A percentile compares a stretch with the other conserved stretches of the same genome.
phyloP scores from a whole-genome alignment of 73 alveolate species.

The Uronychia binucleata region DNA sequence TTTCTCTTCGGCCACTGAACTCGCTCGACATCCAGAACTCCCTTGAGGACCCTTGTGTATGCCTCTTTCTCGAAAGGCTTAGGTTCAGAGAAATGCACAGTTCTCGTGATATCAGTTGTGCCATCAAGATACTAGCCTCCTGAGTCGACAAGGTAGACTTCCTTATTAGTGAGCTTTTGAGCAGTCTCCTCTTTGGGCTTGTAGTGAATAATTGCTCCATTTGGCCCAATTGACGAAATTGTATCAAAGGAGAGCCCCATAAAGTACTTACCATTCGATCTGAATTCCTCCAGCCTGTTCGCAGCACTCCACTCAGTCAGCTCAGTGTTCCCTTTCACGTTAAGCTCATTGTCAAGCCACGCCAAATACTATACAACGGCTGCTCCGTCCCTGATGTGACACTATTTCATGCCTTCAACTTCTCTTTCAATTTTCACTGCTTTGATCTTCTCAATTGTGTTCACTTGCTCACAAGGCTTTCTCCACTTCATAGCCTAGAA shows the following conservation, averaged over 20 bases:
- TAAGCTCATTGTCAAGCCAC: constrained; percentile 90
- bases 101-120: constrained; percentile 98
- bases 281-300: constrained; percentile 40
- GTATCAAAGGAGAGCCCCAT: constrained; percentile 94
- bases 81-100: constrained; percentile 89
- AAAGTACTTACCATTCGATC: constrained; percentile 67
- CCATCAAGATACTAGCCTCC: constrained; percentile 99
- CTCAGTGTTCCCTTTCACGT: constrained; percentile 47
- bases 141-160: constrained; percentile 90
- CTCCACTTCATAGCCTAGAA: neutral
- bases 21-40: constrained; percentile 89
- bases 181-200: constrained; percentile 77
- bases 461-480: neutral
- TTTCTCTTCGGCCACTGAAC: constrained; percentile 76
- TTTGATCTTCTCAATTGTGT: constrained; percentile 68
- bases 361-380: constrained; percentile 87
- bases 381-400: constrained; percentile 89
- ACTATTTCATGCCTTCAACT: constrained; percentile 82
- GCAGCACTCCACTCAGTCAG: constrained; percentile 70
- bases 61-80: constrained; percentile 82
- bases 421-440: constrained; percentile 84
- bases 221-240: constrained; percentile 93
- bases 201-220: constrained; percentile 99
- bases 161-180: constrained; percentile 52
- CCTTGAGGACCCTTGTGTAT: constrained; percentile 92